Evolutionary conservation across 2,329 filamentous ascomycete genomes (phyloP).

Genomic region (Aspergillus spinulosporus): DNA sequence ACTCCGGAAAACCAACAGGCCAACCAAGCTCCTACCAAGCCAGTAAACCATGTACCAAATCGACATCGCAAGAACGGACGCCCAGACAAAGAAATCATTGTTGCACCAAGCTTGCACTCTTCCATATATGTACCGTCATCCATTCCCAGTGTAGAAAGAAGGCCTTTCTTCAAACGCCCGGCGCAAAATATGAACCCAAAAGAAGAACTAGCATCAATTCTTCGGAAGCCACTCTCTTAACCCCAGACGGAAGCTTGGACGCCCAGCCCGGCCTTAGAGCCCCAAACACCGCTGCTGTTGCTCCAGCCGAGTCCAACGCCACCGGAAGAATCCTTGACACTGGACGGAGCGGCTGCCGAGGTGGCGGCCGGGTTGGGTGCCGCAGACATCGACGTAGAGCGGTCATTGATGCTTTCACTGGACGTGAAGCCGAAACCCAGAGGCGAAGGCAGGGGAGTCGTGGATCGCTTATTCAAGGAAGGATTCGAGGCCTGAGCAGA

Average conservation of each 20-base stretch:
- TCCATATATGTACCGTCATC: conserved; percentile 35
- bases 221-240: conserved; percentile 47
- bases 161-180: conserved; percentile 32
- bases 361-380: conserved; percentile 57
- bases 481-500: conserved; percentile 53
- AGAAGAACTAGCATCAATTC: conserved; percentile 2
- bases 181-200: conserved; percentile 22
- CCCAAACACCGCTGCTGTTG: conserved; percentile 79
- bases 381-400: conserved; percentile 58
- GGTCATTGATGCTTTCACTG: conserved; percentile 54
- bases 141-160: conserved; percentile 28
- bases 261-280: conserved; percentile 75
- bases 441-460: conserved; percentile 88
- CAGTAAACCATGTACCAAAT: conserved; percentile 33
- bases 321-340: conserved; percentile 44
- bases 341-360: conserved; percentile 42
- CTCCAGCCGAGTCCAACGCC: conserved; percentile 67
- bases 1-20: conserved; percentile 36
- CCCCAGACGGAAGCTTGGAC: conserved; percentile 95
- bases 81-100: conserved; percentile 23
- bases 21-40: conserved; percentile 29
- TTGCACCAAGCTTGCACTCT: conserved; percentile 23
- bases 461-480: conserved; percentile 75
- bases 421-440: conserved; percentile 70
- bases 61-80: conserved; percentile 29